Base-by-base conservation (phyloP, 2,329 filamentous ascomycete genomes). In the Nemania abortiva region DNA sequence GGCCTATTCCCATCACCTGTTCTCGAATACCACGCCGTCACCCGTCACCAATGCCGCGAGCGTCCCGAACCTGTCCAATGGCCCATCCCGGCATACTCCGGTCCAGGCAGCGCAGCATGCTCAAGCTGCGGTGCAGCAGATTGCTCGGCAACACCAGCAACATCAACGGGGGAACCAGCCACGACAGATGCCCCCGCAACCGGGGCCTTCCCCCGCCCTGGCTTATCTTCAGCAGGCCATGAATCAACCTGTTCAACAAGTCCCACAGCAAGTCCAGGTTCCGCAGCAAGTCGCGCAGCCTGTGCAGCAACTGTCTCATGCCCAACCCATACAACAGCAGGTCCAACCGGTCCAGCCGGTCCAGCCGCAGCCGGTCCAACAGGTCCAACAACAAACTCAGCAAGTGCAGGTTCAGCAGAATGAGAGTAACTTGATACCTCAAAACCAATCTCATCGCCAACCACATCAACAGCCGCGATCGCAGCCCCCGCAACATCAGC, bases 1-100 rank as follows among this genome's bases (percentile, higher is more conserved):
- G 69, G 80, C 81, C 22, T 88, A 87, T 71, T 78, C 85, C 22
- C 86, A 87, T 72, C 85, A 87, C 71, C 80, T 89, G 69, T 89
- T 87, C 78, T 79, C 82, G 74, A 82, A 80, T 56, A 79, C 85
- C 24, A 81, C 82, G 24, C 78, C 85, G 54, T 86, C 81, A 76
- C 84, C 81, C 74, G 83, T 84, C 29, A 78, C 80, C 67, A 85
- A 81, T 72, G 81, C 88, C 63, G 78, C 82, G 70, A 85, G 83
- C 77, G 81, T 86, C 63, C 79, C 82, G 74, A 85, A 85, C 73
- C 79, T 86, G 63, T 81, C 86, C 66, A 84, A 84, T 74, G 81
- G 84, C 50, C 82, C 85, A 71, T 81, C 85, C 81, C 73, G 82
- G 78, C 50, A 83, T 81, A 27, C 82, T 80, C 52, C 80, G 81